Evolutionary conservation across 768 basidiomycete genomes (phyloP), one percentile per base, ranked within the genome.

Genomic region (Boletus tomentosulus): DNA sequence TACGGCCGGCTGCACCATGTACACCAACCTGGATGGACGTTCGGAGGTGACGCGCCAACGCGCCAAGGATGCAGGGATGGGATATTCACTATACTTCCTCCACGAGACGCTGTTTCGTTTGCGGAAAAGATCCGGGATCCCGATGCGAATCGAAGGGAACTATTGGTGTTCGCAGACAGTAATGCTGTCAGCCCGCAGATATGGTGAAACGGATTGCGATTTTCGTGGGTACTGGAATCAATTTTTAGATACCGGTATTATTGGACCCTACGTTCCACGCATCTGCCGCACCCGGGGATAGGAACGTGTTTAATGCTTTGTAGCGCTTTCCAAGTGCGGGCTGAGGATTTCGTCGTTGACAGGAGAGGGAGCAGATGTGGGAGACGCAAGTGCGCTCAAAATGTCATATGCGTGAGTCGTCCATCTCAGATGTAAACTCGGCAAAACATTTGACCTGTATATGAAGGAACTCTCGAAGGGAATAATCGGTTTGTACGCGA

Each of bases 261-360:
- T 84, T 52, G 83, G 82, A 81, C 49, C 83, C 83, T 4, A 79
- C 74, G 8, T 73, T 84, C 61, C 85, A 86, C 57, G 80, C 76
- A 9, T 80, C 80, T 10, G 75, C 72, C 8, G 71, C 66, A 22
- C 51, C 55, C 47, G 59, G 68, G 63, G 64, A 75, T 53, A 54
- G 52, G 45, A 54, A 62, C 31, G 38, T 62, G 65, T 61, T 33
- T 11, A 12, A 33, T 3, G 31, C 62, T 30, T 84, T 51, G 73
- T 59, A 19, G 63, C 52, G 1, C 62, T 81, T n/a, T 66, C 71
- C 15, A 59, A 71, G 51, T 74, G 71, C 48, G 82, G 19, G 82
- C 59, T 81, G 22, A 78, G 75, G 59, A 66, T 80, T 10, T 75
- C 73, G 15, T 63, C 72, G 3, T 60, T 85, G 58, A 73, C 63